phyloP scores from a whole-genome alignment of 1,139 yeast species.

The Scheffersomyces illinoinensis region DNA sequence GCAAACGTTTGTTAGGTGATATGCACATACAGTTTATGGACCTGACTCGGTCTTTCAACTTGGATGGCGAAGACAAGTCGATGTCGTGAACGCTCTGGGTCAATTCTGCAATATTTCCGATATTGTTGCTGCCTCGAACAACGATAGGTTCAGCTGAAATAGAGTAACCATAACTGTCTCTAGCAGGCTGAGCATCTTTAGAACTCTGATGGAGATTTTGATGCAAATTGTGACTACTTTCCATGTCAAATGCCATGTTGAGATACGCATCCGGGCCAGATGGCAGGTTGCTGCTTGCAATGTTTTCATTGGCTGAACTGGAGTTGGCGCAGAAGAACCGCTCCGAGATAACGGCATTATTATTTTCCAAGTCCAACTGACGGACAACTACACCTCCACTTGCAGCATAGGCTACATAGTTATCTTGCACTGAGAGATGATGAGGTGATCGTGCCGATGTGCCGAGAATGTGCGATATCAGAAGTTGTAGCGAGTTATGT shows the following conservation, averaged over 20 bases:
- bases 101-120: not conserved
- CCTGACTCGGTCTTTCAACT: slow-evolving; percentile 48
- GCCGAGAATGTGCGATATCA: slow-evolving; percentile 21
- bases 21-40: slow-evolving; percentile 56
- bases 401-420: slow-evolving; percentile 57
- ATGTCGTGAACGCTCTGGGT: slow-evolving; percentile 1
- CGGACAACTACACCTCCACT: slow-evolving; percentile 69
- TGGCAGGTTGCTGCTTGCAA: slow-evolving; percentile 1
- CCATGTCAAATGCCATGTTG: slow-evolving; percentile 21
- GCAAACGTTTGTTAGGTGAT: slow-evolving; percentile 49
- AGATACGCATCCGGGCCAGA: slow-evolving; percentile 33
- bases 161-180: slow-evolving; percentile 39
- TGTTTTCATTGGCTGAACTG: slow-evolving; percentile 3
- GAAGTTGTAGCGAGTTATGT: not conserved
- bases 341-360: slow-evolving; percentile 27
- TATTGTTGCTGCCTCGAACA: slow-evolving; percentile 15
- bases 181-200: slow-evolving; percentile 2
- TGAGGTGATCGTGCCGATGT: slow-evolving; percentile 29
- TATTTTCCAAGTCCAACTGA: slow-evolving; percentile 17
- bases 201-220: slow-evolving; percentile 5
- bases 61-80: slow-evolving; percentile 27
- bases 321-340: slow-evolving; percentile 54
- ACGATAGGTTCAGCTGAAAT: slow-evolving; percentile 26
- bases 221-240: not conserved
- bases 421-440: slow-evolving; percentile 41